Evolutionary conservation across 768 basidiomycete genomes (phyloP).

Genomic region (Dioszegia crocea): DNA sequence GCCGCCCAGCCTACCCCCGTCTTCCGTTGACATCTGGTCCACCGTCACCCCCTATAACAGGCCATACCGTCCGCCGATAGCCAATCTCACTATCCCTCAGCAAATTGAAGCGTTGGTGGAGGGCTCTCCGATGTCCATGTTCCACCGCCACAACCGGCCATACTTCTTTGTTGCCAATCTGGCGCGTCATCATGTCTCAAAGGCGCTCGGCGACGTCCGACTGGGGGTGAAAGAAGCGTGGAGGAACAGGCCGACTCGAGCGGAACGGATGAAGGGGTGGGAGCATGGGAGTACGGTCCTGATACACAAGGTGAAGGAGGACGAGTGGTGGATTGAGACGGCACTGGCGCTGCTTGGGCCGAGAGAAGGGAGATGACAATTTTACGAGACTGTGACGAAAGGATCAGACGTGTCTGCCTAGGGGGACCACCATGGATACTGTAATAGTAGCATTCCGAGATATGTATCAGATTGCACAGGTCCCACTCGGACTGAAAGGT

Average conservation of each 20-base stretch:
- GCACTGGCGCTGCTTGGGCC: conserved; percentile 74
- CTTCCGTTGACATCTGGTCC: conserved; percentile 60
- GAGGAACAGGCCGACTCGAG: conserved; percentile 32
- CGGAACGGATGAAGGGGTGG: conserved; percentile 48
- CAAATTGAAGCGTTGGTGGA: conserved; percentile 90
- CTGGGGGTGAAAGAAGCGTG: conserved; percentile 25
- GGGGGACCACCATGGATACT: no score
- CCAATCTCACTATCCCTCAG: conserved; percentile 62
- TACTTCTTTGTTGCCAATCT: background rate
- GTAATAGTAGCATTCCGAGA: no score
- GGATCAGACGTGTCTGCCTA: no score
- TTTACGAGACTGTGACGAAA: background rate
- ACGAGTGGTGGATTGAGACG: conserved; percentile 94
- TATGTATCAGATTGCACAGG: no score
- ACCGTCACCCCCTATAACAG: conserved; percentile 80
- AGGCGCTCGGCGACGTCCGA: background rate
- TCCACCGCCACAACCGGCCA: conserved; percentile 20
- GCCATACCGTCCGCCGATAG: conserved; percentile 66
- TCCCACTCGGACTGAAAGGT: no score
- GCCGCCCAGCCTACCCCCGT: conserved; percentile 35
- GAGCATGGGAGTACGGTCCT: conserved; percentile 80
- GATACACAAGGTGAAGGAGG: conserved; percentile 96
- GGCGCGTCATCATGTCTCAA: background rate
- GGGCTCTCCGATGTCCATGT: conserved; percentile 72
- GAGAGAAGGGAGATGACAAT: conserved; percentile 14